Percentiles rank a stretch among this genome's conserved stretches.
Evolutionary conservation across 441 rosid genomes (phyloP).

Genomic region (Eruca vesicaria): DNA sequence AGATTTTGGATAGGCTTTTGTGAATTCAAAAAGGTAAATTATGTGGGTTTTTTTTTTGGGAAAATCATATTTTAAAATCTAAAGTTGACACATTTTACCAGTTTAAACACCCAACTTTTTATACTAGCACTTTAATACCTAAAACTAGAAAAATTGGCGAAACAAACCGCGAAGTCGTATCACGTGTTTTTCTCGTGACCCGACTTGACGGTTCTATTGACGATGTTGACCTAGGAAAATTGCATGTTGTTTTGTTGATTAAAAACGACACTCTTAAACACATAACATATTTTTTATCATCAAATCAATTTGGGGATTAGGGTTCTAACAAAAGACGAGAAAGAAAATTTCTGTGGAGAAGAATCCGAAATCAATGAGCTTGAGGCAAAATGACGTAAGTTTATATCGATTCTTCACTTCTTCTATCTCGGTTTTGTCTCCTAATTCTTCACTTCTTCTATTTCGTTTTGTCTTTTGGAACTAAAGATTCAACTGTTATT

Average conservation of each 20-base stretch:
- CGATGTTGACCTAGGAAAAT: not conserved
- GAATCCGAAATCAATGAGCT: not conserved
- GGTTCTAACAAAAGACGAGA: not conserved
- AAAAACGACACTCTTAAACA: not conserved
- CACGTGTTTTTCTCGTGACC: not conserved
- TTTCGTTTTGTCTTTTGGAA: not conserved
- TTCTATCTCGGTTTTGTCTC: not conserved
- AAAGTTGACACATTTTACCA: too few relatives aligned
- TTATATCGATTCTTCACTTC: not conserved
- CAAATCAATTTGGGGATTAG: not conserved
- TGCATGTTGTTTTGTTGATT: not conserved
- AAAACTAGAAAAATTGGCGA: not conserved
- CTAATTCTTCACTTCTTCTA: not conserved
- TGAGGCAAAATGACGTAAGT: not conserved
- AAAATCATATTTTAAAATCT: not conserved
- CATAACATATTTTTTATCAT: not conserved
- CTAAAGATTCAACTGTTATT: not conserved
- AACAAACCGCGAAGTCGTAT: not conserved
- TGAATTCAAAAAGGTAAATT: too few relatives aligned
- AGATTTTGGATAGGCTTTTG: too few relatives aligned
- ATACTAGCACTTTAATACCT: too few relatives aligned
- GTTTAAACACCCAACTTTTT: too few relatives aligned
- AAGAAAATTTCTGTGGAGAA: not conserved
- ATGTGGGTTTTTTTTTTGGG: too few relatives aligned
- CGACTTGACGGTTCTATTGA: not conserved